Conservation (phyloP, 2,329 filamentous ascomycete species). For the Drechslerella stenobrocha region DNA sequence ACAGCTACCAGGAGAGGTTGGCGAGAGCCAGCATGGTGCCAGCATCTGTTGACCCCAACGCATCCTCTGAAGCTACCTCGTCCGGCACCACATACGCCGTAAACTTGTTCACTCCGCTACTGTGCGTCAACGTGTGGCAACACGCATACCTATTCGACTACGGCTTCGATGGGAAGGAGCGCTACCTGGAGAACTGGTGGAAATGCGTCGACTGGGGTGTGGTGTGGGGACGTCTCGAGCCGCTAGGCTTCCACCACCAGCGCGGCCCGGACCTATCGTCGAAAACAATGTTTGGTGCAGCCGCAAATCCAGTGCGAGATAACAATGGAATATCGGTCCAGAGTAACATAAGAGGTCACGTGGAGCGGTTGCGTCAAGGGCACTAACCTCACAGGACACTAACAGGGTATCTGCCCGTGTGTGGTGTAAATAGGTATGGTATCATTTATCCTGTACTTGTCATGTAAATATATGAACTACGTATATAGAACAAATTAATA, state of each 20-base stretch:
- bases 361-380: conserved; percentile 3
- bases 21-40: no score
- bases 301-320: conserved; percentile 8
- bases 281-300: conserved; percentile 13
- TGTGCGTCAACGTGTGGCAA: conserved; percentile 96
- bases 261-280: background rate
- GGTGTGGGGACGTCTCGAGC: conserved; percentile 60
- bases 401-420: no score
- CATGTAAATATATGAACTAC: no score
- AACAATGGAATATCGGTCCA: background rate
- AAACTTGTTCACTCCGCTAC: conserved; percentile 66
- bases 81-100: conserved; percentile 52
- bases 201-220: conserved; percentile 78
- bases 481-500: no score
- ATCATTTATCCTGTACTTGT: no score
- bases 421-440: no score
- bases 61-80: conserved; percentile 29
- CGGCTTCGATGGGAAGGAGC: conserved; percentile 72
- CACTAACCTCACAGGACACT: no score
- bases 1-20: no score
- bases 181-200: conserved; percentile 84
- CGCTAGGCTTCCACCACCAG: conserved; percentile 11
- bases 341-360: background rate
- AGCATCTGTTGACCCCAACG: no score
- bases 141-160: conserved; percentile 89